phyloP scores from a whole-genome alignment of 306 rosid genomes.

The Amphicarpaea edgeworthii region DNA sequence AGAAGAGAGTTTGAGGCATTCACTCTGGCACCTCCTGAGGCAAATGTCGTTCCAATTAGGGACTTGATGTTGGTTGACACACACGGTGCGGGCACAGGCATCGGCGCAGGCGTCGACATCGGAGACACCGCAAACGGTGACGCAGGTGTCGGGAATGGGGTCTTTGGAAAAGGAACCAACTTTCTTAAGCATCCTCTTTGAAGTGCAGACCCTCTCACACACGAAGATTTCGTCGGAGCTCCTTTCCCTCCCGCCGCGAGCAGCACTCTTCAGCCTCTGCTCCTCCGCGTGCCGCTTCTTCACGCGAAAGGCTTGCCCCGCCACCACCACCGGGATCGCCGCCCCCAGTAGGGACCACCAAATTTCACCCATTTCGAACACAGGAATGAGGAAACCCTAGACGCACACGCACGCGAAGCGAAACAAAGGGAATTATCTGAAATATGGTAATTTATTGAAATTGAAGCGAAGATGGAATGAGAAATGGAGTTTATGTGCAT shows the following conservation, averaged over 20 bases:
- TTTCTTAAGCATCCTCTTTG: slow-evolving; percentile 93
- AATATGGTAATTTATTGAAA: background rate
- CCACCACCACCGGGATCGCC: slow-evolving; percentile 80
- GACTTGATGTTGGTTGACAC: slow-evolving; percentile 93
- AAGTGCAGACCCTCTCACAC: slow-evolving; percentile 92
- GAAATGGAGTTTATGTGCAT: background rate
- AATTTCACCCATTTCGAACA: slow-evolving; percentile 73
- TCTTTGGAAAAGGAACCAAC: slow-evolving; percentile 94
- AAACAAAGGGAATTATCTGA: background rate
- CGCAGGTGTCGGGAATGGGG: slow-evolving; percentile 94
- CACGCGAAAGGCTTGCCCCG: slow-evolving; percentile 80
- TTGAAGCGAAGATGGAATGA: background rate
- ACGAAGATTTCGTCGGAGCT: slow-evolving; percentile 87
- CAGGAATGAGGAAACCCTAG: background rate
- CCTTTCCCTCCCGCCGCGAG: slow-evolving; percentile 94
- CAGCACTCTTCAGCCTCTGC: slow-evolving; percentile 68
- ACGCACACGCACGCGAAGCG: background rate
- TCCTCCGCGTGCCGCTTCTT: slow-evolving; percentile 77
- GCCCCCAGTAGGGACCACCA: slow-evolving; percentile 96
- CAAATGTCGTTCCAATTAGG: slow-evolving; percentile 94
- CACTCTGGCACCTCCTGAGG: slow-evolving; percentile 94
- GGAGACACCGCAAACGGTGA: slow-evolving; percentile 93
- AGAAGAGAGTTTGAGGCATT: slow-evolving; percentile 85
- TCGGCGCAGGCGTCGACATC: slow-evolving; percentile 94
- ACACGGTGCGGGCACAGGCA: slow-evolving; percentile 94